Percentiles rank a stretch among this genome's conserved stretches.
Evolutionary conservation across 2,329 filamentous ascomycete genomes (phyloP).

Genomic region (Fusarium globosum): DNA sequence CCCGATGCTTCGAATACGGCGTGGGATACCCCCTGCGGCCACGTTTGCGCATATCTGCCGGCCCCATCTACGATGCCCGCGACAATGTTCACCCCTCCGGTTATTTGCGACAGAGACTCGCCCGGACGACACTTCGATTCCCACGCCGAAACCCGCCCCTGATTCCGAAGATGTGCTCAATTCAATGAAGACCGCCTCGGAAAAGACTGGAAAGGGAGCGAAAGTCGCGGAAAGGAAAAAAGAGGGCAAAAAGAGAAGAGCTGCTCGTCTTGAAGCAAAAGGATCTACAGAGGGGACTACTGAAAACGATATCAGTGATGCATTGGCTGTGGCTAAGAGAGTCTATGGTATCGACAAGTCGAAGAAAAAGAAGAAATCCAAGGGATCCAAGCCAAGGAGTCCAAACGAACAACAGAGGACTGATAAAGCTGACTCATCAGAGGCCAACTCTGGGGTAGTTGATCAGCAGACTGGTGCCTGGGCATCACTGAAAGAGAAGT

Average conservation of each 20-base stretch:
- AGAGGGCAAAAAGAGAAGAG: neutral
- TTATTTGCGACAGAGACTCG: slow-evolving; percentile 30
- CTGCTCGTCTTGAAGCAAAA: neutral
- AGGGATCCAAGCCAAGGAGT: neutral
- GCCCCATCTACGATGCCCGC: slow-evolving; percentile 7
- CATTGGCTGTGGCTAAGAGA: slow-evolving; percentile 40
- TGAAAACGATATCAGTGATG: slow-evolving; percentile 33
- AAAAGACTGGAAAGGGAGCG: neutral
- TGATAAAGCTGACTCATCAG: neutral
- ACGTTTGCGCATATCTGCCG: slow-evolving; percentile 15
- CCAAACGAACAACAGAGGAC: neutral
- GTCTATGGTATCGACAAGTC: slow-evolving; percentile 38
- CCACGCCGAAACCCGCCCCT: neutral
- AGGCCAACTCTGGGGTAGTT: neutral
- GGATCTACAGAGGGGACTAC: neutral
- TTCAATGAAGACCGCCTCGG: neutral
- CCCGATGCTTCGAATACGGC: slow-evolving; percentile 47
- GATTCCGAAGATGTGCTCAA: neutral
- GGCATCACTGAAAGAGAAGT: slow-evolving; percentile 45
- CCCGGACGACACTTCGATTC: neutral
- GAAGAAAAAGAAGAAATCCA: slow-evolving; percentile 4
- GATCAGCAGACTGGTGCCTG: slow-evolving; percentile 36
- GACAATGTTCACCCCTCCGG: slow-evolving; percentile 16
- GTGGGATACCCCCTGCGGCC: slow-evolving; percentile 31
- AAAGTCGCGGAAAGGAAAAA: neutral